phyloP scores from a whole-genome alignment of 345 rosid genomes.

The Schrenkiella parvula region DNA sequence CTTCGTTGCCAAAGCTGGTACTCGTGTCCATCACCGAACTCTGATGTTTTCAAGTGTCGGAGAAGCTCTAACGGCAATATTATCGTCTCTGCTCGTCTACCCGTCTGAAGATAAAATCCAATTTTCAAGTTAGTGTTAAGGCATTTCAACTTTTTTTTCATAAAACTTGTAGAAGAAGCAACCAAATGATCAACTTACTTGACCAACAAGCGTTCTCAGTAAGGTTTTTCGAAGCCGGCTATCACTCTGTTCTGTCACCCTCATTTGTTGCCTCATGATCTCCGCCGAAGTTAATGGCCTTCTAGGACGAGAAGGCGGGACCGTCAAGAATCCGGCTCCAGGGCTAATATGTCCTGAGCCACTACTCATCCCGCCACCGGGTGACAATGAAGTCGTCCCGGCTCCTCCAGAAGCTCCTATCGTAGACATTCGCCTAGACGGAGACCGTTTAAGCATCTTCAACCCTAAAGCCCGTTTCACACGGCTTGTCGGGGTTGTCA shows the following conservation, averaged over 20 bases:
- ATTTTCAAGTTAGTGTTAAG: background rate
- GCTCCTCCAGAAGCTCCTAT: conserved; percentile 31
- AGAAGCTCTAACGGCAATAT: conserved; percentile 87
- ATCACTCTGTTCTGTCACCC: conserved; percentile 86
- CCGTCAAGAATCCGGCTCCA: conserved; percentile 38
- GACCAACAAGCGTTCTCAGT: conserved; percentile 86
- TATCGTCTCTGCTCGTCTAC: conserved; percentile 79
- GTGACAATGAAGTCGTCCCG: conserved; percentile 49
- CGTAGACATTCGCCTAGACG: conserved; percentile 58
- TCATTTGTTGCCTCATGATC: conserved; percentile 92
- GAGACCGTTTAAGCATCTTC: conserved; percentile 69
- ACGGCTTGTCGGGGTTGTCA: conserved; percentile 65
- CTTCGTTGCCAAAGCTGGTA: conserved; percentile 83
- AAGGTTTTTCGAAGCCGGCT: conserved; percentile 79
- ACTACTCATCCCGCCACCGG: conserved; percentile 21
- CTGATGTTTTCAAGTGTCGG: conserved; percentile 75
- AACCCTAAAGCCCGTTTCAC: conserved; percentile 73
- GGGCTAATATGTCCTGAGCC: conserved; percentile 33
- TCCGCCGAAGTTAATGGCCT: conserved; percentile 86
- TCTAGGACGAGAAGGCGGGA: conserved; percentile 44
- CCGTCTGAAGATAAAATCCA: conserved; percentile 39
- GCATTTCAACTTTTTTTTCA: background rate
- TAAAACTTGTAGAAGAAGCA: conserved; percentile 8
- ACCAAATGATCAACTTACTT: conserved; percentile 43
- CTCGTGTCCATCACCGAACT: conserved; percentile 62